Conservation (phyloP, 257 asterid genomes). For the Nicotiana benthamiana region DNA sequence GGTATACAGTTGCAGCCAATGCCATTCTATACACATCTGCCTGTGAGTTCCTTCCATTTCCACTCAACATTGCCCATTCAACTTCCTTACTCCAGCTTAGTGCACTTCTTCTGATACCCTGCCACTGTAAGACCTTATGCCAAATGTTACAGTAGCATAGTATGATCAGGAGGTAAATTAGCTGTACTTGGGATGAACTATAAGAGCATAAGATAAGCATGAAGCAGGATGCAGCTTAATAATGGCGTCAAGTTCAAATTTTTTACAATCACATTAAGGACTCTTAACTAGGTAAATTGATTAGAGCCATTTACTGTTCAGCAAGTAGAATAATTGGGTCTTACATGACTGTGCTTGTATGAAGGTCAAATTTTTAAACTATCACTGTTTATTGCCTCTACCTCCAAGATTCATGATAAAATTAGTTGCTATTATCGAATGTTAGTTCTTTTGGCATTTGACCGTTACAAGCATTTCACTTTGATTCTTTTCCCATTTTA, state of each 20-base stretch:
- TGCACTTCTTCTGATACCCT: no score
- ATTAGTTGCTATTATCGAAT: not conserved
- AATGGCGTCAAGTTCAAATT: not conserved
- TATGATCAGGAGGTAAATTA: no score
- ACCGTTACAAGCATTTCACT: not conserved
- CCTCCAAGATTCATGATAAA: not conserved
- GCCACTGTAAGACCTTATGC: no score
- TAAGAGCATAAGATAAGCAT: not conserved
- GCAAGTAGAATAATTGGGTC: not conserved
- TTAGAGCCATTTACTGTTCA: not conserved
- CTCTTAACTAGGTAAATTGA: not conserved
- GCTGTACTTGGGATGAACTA: not conserved
- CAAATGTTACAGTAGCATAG: no score
- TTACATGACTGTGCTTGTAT: not conserved
- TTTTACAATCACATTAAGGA: not conserved
- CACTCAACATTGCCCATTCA: no score
- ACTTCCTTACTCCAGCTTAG: no score
- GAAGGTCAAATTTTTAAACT: not conserved
- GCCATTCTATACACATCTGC: no score
- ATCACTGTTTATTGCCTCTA: not conserved
- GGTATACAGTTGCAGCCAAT: no score
- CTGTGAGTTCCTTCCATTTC: no score
- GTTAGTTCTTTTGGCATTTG: not conserved
- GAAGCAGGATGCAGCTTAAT: not conserved
- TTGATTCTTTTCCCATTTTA: conserved; percentile 6